Percentiles rank a stretch among this genome's conserved stretches.
Conservation (phyloP, 75 land plant species). For the Chamaecyparis obtusa region DNA sequence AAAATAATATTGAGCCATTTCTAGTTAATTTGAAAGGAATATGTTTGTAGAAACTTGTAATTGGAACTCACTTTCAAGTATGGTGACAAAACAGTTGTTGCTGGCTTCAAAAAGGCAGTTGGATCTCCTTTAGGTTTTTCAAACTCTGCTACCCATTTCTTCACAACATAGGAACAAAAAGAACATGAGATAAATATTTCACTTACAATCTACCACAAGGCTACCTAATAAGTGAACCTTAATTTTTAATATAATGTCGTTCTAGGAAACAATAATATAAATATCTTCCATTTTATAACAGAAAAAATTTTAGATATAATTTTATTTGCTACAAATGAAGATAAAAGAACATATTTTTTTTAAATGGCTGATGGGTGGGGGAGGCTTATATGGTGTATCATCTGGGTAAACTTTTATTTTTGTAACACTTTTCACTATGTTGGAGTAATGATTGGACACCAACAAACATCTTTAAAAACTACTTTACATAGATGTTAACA, state of each 20-base stretch:
- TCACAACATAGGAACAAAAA: not conserved
- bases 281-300: not conserved
- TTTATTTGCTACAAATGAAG: not conserved
- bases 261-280: not conserved
- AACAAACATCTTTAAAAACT: too few relatives aligned
- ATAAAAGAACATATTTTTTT: not conserved
- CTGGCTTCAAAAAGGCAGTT: conserved; percentile 85
- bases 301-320: not conserved
- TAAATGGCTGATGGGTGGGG: too few relatives aligned
- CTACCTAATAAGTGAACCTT: not conserved
- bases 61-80: conserved; percentile 72
- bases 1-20: not conserved
- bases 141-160: conserved; percentile 95
- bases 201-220: not conserved
- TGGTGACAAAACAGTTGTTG: conserved; percentile 93
- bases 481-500: too few relatives aligned
- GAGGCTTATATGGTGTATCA: too few relatives aligned
- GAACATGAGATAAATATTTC: not conserved
- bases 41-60: not conserved
- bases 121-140: conserved; percentile 97
- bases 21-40: not conserved
- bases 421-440: not conserved
- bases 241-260: not conserved
- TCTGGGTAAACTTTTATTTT: not conserved
- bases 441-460: too few relatives aligned